Evolutionary conservation across 2,329 filamentous ascomycete genomes (phyloP), one percentile per base, ranked within the genome.

Genomic region (Fusarium poae): DNA sequence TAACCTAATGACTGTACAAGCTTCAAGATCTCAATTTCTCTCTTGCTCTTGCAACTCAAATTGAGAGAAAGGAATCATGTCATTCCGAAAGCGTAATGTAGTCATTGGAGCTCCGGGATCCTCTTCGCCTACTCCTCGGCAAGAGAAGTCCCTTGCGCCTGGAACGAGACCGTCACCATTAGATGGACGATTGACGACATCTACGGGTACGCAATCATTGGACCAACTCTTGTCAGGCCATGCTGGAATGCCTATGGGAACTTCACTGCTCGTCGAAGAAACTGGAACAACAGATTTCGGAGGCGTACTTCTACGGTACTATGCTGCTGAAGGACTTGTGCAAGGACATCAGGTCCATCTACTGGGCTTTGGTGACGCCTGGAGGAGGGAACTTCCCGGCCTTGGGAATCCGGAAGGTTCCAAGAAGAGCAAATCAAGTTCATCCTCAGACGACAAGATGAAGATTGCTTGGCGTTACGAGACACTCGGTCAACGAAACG

Each of bases 401-500:
- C 78, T 97, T 34, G 85, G 84, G 3, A 81, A 74, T 12, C 77
- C 79, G 18, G 71, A 74, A 48, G 65, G 77, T 67, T 80, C 83
- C 51, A 83, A 74, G 79, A 76, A 75, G 42, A 63, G 70, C 72
- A 81, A 78, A 57, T 72, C 84, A 32, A 81, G 83, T 39, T 56
- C 76, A 18, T 70, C 77, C 4, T 74, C 79, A 3, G 84, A 85
- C 16, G 92, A 95, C 67, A 94, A 91, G 79, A 98, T 99, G 96
- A 98, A 97, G 82, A 99, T 99, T 82, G 96, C 96, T 5, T 99
- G 96, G 96, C 87, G 96, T 78, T 99, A 99, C 81, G 94, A 98
- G 79, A 87, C 89, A 34, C 80, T 98, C 54, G 91, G 92, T 18
- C 91, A 79, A 57, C 72, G 91, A 69, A 90, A 89, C 72, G 89